phyloP scores from a whole-genome alignment of 768 basidiomycete genomes.

The Lentinula sp. region DNA sequence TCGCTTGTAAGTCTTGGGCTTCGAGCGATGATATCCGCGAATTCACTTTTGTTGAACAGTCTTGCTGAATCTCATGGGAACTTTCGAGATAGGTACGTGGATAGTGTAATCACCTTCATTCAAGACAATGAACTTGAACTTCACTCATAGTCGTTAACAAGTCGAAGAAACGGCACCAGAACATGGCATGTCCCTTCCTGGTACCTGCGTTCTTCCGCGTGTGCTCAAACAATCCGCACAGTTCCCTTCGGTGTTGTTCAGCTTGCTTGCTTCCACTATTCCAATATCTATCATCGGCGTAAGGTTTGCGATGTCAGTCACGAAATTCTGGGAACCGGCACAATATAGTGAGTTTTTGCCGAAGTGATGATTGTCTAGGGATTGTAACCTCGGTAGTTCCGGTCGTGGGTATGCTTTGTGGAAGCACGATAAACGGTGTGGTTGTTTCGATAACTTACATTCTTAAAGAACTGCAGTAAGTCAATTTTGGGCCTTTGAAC shows the following conservation, averaged over 20 bases:
- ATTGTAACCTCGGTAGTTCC: constrained; percentile 44
- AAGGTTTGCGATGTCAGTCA: constrained; percentile 66
- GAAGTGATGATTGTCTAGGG: too few species aligned
- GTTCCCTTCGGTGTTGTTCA: constrained; percentile 63
- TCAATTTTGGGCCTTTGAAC: constrained; percentile 3
- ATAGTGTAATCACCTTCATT: neutral
- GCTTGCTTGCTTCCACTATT: constrained; percentile 71
- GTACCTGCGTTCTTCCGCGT: neutral
- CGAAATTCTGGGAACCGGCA: constrained; percentile 80
- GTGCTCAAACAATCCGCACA: constrained; percentile 14
- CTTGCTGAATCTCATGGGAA: constrained; percentile 70
- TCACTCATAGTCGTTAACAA: constrained; percentile 62
- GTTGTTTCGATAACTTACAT: constrained; percentile 66
- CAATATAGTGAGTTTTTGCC: constrained; percentile 58
- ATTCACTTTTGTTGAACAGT: constrained; percentile 26
- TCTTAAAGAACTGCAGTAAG: constrained; percentile 72
- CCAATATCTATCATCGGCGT: constrained; percentile 76
- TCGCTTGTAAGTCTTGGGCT: constrained; percentile 50
- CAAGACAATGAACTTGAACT: neutral
- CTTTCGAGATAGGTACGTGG: constrained; percentile 64
- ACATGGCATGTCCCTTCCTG: constrained; percentile 51
- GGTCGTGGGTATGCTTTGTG: constrained; percentile 82
- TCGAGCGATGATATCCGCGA: too few species aligned
- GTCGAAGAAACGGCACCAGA: constrained; percentile 59
- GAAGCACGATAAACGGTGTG: constrained; percentile 70